These are phyloP conservation scores for Neostapfia colusana DNA, from an alignment of 176 grass and related monocot species.

Conservation along the genomic window DNA sequence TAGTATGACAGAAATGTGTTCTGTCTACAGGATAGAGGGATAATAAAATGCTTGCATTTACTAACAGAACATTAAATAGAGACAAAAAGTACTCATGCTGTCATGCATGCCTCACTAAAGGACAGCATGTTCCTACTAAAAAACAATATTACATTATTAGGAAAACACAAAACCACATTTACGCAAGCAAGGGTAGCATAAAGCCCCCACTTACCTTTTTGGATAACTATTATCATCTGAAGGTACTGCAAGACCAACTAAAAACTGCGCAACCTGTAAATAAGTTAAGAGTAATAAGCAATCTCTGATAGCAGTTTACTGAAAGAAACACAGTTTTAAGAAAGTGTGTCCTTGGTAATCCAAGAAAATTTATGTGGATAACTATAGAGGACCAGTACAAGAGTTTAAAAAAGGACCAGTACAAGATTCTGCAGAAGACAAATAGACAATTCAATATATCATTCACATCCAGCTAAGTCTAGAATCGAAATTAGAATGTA, in stretches of 20 bases:
- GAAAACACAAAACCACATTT: conserved; percentile 2
- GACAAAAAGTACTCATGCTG: conserved; percentile 5
- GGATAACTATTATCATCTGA: conserved; percentile 79
- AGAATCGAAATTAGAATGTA: conserved; percentile 21
- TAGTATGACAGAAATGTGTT: not conserved
- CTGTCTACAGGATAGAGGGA: not conserved
- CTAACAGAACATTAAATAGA: not conserved
- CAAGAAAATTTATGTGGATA: conserved; percentile 16
- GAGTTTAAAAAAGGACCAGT: not conserved
- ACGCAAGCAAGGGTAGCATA: conserved; percentile 1
- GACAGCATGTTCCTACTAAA: conserved; percentile 10
- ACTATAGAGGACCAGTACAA: conserved; percentile 14
- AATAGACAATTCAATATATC: conserved; percentile 16
- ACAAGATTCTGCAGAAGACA: not conserved
- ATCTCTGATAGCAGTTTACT: conserved; percentile 23
- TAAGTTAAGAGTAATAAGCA: conserved; percentile 24
- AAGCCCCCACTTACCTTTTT: conserved; percentile 57
- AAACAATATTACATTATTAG: conserved; percentile 3
- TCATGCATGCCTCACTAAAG: conserved; percentile 1
- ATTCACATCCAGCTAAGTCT: conserved; percentile 18
- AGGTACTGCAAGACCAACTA: conserved; percentile 86
- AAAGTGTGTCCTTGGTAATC: not conserved
- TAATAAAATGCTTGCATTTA: not conserved
- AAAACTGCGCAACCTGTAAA: conserved; percentile 90
- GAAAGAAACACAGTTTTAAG: conserved; percentile 8